phyloP scores from a whole-genome alignment of 2,329 filamentous ascomycete species.

The Lachnellula willkommii region DNA sequence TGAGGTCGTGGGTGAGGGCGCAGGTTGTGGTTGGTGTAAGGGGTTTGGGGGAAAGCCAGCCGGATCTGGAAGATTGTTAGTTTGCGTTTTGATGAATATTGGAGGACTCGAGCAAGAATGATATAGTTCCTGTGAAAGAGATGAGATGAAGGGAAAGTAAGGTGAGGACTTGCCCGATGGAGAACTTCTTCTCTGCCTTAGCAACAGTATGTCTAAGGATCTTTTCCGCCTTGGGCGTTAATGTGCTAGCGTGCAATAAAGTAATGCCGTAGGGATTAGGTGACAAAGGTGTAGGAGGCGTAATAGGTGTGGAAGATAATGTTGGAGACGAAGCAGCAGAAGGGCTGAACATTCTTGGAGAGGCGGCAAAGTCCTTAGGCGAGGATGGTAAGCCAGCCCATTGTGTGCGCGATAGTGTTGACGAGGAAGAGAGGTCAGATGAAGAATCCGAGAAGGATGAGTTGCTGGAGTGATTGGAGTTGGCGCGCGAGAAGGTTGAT shows the following conservation, averaged over 20 bases:
- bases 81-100: not conserved
- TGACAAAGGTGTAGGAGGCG: not conserved
- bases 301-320: slow-evolving; percentile 1
- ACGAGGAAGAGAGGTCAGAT: slow-evolving; percentile 11
- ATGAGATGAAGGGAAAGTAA: too few relatives aligned
- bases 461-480: slow-evolving; percentile 1
- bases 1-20: slow-evolving; percentile 46
- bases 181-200: slow-evolving; percentile 49
- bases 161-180: slow-evolving; percentile 31
- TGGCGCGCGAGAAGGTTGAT: slow-evolving; percentile 1
- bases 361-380: slow-evolving; percentile 14
- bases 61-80: slow-evolving; percentile 17
- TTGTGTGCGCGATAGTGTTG: slow-evolving; percentile 19
- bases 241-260: slow-evolving; percentile 40
- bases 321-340: slow-evolving; percentile 5
- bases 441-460: slow-evolving; percentile 13
- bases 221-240: slow-evolving; percentile 42
- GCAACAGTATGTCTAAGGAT: slow-evolving; percentile 40
- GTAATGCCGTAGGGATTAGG: slow-evolving; percentile 40
- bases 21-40: slow-evolving; percentile 36
- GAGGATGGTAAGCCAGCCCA: slow-evolving; percentile 23
- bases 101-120: too few relatives aligned
- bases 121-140: too few relatives aligned
- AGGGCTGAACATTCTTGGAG: slow-evolving; percentile 1
- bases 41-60: slow-evolving; percentile 28